Percentiles rank a stretch among this genome's conserved stretches.
These are phyloP conservation scores for Blastobotrys aristatus DNA, from an alignment of 1,139 yeast genomes.

Conservation along the genomic window DNA sequence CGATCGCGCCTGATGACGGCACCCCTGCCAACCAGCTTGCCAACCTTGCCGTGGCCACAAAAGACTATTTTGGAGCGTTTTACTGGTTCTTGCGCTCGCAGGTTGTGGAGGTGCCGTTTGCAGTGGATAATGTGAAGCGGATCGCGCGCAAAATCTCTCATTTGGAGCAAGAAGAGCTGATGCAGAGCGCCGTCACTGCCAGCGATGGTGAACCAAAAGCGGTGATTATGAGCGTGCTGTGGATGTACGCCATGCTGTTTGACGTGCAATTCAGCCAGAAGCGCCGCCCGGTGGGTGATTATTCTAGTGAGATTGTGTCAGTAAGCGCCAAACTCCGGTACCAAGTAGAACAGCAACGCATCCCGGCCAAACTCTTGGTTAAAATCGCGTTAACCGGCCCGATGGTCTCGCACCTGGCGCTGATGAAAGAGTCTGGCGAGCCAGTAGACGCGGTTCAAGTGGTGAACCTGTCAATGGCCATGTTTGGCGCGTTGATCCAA, in stretches of 20 bases:
- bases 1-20: constrained; percentile 16
- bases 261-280: neutral
- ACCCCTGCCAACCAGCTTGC: constrained; percentile 16
- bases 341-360: neutral
- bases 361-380: constrained; percentile 8
- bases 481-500: constrained; percentile 8
- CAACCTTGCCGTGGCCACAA: constrained; percentile 5
- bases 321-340: neutral
- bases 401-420: constrained; percentile 9
- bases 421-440: neutral
- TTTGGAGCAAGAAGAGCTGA: neutral
- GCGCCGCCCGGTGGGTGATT: neutral
- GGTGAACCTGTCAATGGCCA: constrained; percentile 8
- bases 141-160: constrained; percentile 8
- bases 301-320: neutral
- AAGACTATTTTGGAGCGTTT: constrained; percentile 12
- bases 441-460: constrained; percentile 1
- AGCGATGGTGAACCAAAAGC: neutral
- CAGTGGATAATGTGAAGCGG: constrained; percentile 10
- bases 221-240: neutral
- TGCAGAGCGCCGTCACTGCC: neutral
- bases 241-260: constrained; percentile 1
- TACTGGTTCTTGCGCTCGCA: constrained; percentile 14
- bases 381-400: constrained; percentile 14
- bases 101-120: constrained; percentile 13